Evolutionary conservation across 805 yeast genomes (phyloP).

Genomic region (Candida namnaoensis): DNA sequence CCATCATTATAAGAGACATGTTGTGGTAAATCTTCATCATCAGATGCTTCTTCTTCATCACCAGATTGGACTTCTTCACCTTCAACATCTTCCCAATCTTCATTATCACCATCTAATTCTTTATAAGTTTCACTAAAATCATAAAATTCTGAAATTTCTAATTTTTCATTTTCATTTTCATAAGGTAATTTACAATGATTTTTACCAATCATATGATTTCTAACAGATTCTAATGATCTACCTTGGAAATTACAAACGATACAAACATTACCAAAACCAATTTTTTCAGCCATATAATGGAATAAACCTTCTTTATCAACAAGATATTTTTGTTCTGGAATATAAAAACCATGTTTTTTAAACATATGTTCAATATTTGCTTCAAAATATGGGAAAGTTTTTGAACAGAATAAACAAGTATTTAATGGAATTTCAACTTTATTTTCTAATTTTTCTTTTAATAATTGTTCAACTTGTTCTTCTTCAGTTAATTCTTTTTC

Average conservation of each 20-base stretch:
- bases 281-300: constrained; percentile 76
- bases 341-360: constrained; percentile 69
- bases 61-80: constrained; percentile 30
- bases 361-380: constrained; percentile 68
- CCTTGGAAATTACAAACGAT: constrained; percentile 83
- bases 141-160: constrained; percentile 86
- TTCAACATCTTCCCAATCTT: constrained; percentile 11
- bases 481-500: constrained; percentile 25
- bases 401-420: constrained; percentile 46
- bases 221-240: constrained; percentile 70
- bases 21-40: constrained; percentile 26
- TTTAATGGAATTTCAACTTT: constrained; percentile 38
- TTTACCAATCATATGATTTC: constrained; percentile 86
- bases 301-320: constrained; percentile 68
- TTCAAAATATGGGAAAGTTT: constrained; percentile 36
- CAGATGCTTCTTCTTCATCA: constrained; percentile 27
- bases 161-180: constrained; percentile 72
- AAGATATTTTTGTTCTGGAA: constrained; percentile 77
- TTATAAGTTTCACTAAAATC: constrained; percentile 75
- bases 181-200: constrained; percentile 87
- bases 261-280: constrained; percentile 88
- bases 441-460: constrained; percentile 28
- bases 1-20: constrained; percentile 50
- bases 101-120: constrained; percentile 22
- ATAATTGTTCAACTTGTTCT: constrained; percentile 25